These are phyloP conservation scores for Heliocybe sulcata DNA, from an alignment of 1,284 basidiomycete genomes.

Conservation along the genomic window DNA sequence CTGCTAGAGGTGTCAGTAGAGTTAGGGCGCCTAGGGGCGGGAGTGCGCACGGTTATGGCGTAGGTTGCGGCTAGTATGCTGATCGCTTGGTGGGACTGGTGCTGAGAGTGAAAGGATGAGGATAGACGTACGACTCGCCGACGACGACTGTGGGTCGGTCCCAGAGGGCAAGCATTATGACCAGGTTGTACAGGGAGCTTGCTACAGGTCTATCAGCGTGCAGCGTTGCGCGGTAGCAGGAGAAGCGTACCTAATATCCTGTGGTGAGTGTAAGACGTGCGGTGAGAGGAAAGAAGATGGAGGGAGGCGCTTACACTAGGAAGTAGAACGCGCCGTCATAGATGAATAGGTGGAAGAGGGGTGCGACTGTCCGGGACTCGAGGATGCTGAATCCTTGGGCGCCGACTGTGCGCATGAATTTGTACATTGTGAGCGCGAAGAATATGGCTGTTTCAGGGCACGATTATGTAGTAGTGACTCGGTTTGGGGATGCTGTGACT, in stretches of 20 bases:
- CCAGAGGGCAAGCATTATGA: background rate
- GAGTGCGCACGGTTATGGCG: background rate
- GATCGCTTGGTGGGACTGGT: too few species aligned
- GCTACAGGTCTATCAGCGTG: background rate
- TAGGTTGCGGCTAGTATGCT: background rate
- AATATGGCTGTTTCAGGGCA: background rate
- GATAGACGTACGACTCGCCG: background rate
- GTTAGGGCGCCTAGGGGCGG: background rate
- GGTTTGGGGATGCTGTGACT: too few species aligned
- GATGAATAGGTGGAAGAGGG: background rate
- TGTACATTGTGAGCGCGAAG: background rate
- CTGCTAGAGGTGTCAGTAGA: background rate
- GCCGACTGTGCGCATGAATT: background rate
- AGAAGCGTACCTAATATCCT: too few species aligned
- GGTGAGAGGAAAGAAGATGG: background rate
- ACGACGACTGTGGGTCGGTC: background rate
- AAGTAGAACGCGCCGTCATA: background rate
- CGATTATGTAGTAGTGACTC: too few species aligned
- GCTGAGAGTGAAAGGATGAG: background rate
- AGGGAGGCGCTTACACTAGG: background rate
- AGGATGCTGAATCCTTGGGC: background rate
- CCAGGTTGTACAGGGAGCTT: constrained; percentile 1
- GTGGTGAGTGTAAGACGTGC: too few species aligned
- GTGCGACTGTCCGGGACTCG: background rate
- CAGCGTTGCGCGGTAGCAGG: too few species aligned